phyloP scores from a whole-genome alignment of 345 rosid species.

The Iberis pinnata region DNA sequence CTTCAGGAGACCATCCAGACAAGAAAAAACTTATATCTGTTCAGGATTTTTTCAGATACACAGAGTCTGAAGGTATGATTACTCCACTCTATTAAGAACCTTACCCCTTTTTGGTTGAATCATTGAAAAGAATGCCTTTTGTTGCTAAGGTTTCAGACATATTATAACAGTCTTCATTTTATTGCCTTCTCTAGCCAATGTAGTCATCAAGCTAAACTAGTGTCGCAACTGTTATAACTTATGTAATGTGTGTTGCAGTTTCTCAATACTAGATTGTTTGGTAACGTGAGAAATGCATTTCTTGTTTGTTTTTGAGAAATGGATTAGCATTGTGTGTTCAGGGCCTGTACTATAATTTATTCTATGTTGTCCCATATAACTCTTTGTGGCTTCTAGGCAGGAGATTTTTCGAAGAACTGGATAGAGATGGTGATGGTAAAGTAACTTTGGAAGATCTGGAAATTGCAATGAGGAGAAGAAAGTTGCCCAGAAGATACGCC shows the following conservation, averaged over 20 bases:
- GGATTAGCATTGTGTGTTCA: background rate
- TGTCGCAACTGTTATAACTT: background rate
- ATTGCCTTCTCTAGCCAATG: slow-evolving; percentile 5
- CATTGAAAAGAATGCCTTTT: background rate
- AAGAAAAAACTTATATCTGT: slow-evolving; percentile 90
- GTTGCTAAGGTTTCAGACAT: background rate
- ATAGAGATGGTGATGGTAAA: slow-evolving; percentile 95
- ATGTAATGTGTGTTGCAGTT: slow-evolving; percentile 2
- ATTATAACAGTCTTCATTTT: background rate
- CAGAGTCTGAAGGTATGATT: slow-evolving; percentile 86
- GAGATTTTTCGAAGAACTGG: slow-evolving; percentile 95
- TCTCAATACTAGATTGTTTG: background rate
- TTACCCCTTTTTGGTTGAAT: background rate
- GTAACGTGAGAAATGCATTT: background rate
- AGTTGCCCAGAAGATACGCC: slow-evolving; percentile 76
- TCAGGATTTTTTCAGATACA: slow-evolving; percentile 98
- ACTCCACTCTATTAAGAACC: slow-evolving; percentile 9
- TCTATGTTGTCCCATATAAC: slow-evolving; percentile 7
- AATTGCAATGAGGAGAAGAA: slow-evolving; percentile 85
- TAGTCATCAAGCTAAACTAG: background rate
- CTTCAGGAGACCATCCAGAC: slow-evolving; percentile 84
- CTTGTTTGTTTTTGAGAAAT: slow-evolving; percentile 4
- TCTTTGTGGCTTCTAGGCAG: slow-evolving; percentile 46
- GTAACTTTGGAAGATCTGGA: slow-evolving; percentile 94
- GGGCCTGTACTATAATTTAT: background rate